Conservation (phyloP, 306 rosid genomes). For the Clitoria ternatea region DNA sequence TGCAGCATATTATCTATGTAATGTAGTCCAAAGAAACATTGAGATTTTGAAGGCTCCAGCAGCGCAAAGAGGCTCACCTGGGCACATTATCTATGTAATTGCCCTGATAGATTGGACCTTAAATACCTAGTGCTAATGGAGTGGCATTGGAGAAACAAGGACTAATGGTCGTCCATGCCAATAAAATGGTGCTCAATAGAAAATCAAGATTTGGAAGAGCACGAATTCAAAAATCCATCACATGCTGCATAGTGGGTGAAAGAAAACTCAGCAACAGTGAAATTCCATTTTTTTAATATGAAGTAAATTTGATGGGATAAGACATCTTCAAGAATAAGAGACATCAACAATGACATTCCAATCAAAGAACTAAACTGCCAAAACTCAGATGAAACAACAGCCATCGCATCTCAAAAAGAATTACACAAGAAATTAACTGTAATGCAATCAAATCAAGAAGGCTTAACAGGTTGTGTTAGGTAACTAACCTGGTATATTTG, state of each 20-base stretch:
- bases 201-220: not conserved
- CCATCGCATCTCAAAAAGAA: not conserved
- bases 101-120: not conserved
- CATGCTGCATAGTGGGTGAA: not conserved
- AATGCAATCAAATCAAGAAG: constrained; percentile 3
- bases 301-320: not conserved
- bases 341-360: not conserved
- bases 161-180: not conserved
- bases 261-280: not conserved
- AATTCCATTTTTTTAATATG: not conserved
- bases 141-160: not conserved
- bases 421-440: not conserved
- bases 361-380: not conserved
- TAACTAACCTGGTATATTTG: constrained; percentile 82
- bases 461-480: not conserved
- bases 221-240: not conserved
- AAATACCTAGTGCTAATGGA: not conserved
- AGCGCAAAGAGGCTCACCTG: not conserved
- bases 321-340: not conserved
- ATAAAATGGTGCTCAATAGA: not conserved
- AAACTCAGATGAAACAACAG: constrained; percentile 9
- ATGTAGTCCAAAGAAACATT: not conserved
- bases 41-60: not conserved
- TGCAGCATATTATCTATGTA: too few relatives aligned
- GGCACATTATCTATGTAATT: not conserved